Evolutionary conservation across 202 grass and related monocot species (phyloP), one percentile per base, ranked within the genome.

Genomic region (Digitaria exilis): DNA sequence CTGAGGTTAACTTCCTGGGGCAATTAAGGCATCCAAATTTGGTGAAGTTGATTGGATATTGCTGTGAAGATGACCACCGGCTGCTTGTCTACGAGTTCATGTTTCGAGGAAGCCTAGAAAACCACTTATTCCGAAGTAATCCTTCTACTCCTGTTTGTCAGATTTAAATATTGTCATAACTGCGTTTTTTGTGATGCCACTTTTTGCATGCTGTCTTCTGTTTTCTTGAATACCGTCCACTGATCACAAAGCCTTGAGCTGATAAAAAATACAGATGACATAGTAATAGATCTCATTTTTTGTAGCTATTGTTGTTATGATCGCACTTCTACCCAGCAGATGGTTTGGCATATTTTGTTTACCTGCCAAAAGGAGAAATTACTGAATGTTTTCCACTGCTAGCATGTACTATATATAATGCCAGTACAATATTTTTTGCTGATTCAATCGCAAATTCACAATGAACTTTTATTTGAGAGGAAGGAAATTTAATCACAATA

Each of bases 81-180:
- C 78, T 98, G 71, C 96, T 98, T 63, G 93, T 98, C 45, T 98
- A 98, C 5, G 96, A 98, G 83, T 98, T 98, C 69, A 93, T 98
- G 96, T 98, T 94, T 81, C 91, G 96, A 68, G 96, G 96, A 89
- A 98, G 96, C 75, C 96, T 98, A 68, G 93, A 98, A 90, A 98
- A 98, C 61, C 96, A 98, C 71, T 87, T 98, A 90, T 96, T 98
- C 84, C 87, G 93, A 93, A 98, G 96, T 98, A 98, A 86, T 82
- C 15, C 26, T 58, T 77, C 74, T 85, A 30, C 51, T 74, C 29
- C 34, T 85, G 4, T 21, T 69, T 80, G 17, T 57, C 10, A 80
- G 35, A 15, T 15, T 65, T 80, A 48, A 66, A 32, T 59, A 9
- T 35, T 45, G 32, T 60, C 62, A 31, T 89, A 21, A 21, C 69